Evolutionary conservation across 1,139 yeast genomes (phyloP).

Genomic region (Candida dubliniensis): DNA sequence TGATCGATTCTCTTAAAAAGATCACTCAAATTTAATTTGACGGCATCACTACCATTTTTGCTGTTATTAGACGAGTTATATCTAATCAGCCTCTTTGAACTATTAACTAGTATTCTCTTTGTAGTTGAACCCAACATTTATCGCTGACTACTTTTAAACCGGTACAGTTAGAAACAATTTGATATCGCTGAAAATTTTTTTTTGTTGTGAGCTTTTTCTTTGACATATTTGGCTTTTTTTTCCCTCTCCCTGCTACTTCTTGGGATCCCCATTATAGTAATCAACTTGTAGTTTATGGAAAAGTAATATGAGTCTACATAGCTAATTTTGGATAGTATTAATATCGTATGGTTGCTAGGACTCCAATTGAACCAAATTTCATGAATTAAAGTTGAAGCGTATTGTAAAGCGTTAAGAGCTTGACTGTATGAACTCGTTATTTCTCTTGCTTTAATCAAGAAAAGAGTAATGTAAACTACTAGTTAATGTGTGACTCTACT

Average conservation of each 20-base stretch:
- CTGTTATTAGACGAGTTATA: slow-evolving; percentile 9
- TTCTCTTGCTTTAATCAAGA: no score
- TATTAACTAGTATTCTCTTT: slow-evolving; percentile 7
- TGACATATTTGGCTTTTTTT: background rate
- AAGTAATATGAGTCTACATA: no score
- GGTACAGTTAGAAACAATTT: background rate
- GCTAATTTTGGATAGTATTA: no score
- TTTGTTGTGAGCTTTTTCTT: background rate
- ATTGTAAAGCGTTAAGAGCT: no score
- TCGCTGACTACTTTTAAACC: background rate
- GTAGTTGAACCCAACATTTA: slow-evolving; percentile 8
- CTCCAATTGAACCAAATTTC: no score
- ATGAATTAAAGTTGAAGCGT: no score
- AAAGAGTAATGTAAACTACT: no score
- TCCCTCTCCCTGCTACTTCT: background rate
- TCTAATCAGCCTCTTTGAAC: slow-evolving; percentile 7
- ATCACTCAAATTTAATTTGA: slow-evolving; percentile 21
- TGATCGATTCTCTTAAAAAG: slow-evolving; percentile 38
- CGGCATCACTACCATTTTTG: slow-evolving; percentile 2
- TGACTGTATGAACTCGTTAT: no score
- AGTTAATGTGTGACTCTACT: no score
- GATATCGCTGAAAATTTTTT: slow-evolving; percentile 5
- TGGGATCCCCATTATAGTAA: background rate
- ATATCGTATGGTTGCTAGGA: no score
- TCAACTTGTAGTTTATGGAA: no score